Base-by-base conservation (phyloP, 148 eudicot genomes). In the Bassia scoparia region DNA sequence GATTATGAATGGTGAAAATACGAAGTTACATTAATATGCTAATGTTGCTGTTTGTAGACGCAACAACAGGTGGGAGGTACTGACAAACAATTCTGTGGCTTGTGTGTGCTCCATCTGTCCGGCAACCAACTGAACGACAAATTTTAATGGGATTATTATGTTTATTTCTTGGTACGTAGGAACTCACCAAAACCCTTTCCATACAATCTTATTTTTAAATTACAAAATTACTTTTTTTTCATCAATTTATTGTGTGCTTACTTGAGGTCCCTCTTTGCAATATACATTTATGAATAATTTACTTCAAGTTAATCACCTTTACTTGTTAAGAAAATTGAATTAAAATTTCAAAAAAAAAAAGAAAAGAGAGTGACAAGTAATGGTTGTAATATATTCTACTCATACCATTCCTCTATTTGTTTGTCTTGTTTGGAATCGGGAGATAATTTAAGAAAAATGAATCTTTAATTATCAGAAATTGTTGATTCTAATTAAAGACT, bases 41-140 rank as follows among this genome's bases (percentile, higher is more conserved):
- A 56, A 58, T 26, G 62, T 14, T n/a, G n/a, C n/a, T 27, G 50
- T 20, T 43, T 55, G 61, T 59, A 44, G n/a, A 68, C 30, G 64
- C 43, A 68, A 49, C 26, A 31, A 53, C 56, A 68, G 58, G 37
- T 63, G 48, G 67, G 55, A 7, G 50, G 34, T 49, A 64, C 55
- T 74, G 65, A 61, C 69, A 76, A 26, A 69, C 62, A 61, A 20
- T 34, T 26, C 49, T 10, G 44, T 38, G 50, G 61, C 26, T 76
- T 23, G 68, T 71, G 21, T 77, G 71, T 71, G 80, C 63, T 71
- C 72, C 81, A 78, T 73, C 68, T 77, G 76, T 71, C 76, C 71
- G 80, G 72, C 80, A 65, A 58, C 34, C 2, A 33, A 12, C 50
- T 18, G 66, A 18, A 72, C 72, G 80, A 66, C 76, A 72, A 66